Evolutionary conservation across 139 green algal genomes (phyloP), one percentile per base, ranked within the genome.

Genomic region (Chlorella sp.): DNA sequence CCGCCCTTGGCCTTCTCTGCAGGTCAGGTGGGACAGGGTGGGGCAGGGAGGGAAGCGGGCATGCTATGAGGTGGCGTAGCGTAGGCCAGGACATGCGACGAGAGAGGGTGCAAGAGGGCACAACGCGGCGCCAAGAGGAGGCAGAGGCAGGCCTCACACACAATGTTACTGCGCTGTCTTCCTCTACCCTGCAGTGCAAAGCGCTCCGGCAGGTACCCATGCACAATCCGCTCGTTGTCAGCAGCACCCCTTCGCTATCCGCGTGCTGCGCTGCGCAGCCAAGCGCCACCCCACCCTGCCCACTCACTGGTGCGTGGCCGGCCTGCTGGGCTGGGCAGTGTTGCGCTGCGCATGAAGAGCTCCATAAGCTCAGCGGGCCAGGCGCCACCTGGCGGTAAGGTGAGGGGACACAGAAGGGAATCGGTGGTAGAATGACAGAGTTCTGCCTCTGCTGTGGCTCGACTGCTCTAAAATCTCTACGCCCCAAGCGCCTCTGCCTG

Each of bases 1-100:
- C 32, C 16, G 18, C 36, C 61, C 83, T 87, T 87, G 83, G 60
- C 83, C 83, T 80, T 79, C 64, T 87, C 83, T 87, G 83, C 64
- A 78, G n/a, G 11, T 39, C 26, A 57, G 26, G 79, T 64, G 19
- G 18, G 34, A 19, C 7, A 40, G 42, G 0, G 81, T 14, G 0
- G 19, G 42, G 16, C 15, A 86, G 42, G 71, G 71, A 34, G 5
- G 32, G 32, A 78, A 30, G 48, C 48, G 48, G 48, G 7, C 48
- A 57, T 9, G 48, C 48, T 16, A 57, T 9, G 48, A 9, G 48
- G 5, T 57, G 48, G 48, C 9, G 48, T 9, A 57, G 48, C 48
- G 48, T 9, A 57, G 48, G 48, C 7, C 64, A 71, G 22, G 64
- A 68, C 14, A 68, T 18, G 64, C 11, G 3, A 39, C 36, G 11